A percentile compares a stretch with the other conserved stretches of the same genome.
Evolutionary conservation across 2,329 filamentous ascomycete genomes (phyloP).

Genomic region (Chaetomium sp.): DNA sequence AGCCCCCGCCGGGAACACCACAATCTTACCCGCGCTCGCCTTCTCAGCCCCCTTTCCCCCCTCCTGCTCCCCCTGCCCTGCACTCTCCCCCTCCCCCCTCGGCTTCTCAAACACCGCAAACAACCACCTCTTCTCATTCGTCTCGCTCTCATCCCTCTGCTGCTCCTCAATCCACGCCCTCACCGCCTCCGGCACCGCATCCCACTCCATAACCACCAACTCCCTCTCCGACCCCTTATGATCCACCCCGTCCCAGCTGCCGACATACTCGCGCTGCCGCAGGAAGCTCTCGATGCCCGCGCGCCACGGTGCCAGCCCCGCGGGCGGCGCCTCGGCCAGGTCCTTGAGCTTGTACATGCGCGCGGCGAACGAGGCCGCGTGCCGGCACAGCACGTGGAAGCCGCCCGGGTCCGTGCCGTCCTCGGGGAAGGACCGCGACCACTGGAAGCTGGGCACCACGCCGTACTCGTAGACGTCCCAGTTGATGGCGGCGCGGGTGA

Average conservation of each 20-base stretch:
- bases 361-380: conserved; percentile 36
- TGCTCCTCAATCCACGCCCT: conserved; percentile 43
- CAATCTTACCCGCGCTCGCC: conserved; percentile 37
- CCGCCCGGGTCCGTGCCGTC: conserved; percentile 37
- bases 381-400: conserved; percentile 38
- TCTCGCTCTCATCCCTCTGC: conserved; percentile 25
- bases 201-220: conserved; percentile 44
- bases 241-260: conserved; percentile 48
- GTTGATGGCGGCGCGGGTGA: conserved; percentile 32
- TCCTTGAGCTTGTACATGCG: conserved; percentile 39
- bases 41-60: conserved; percentile 5
- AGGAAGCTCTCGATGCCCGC: conserved; percentile 37
- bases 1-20: conserved; percentile 49
- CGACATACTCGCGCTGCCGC: conserved; percentile 39
- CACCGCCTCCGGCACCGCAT: conserved; percentile 40
- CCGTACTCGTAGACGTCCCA: conserved; percentile 38
- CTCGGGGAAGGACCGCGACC: conserved; percentile 39
- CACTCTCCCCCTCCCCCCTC: conserved; percentile 30
- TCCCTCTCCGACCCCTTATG: conserved; percentile 44
- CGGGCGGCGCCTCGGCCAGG: conserved; percentile 30
- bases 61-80: not conserved
- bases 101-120: conserved; percentile 39
- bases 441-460: conserved; percentile 38
- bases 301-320: conserved; percentile 36
- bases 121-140: conserved; percentile 34